Conservation (phyloP, 1,139 yeast species). For the Scheffersomyces quercinus region DNA sequence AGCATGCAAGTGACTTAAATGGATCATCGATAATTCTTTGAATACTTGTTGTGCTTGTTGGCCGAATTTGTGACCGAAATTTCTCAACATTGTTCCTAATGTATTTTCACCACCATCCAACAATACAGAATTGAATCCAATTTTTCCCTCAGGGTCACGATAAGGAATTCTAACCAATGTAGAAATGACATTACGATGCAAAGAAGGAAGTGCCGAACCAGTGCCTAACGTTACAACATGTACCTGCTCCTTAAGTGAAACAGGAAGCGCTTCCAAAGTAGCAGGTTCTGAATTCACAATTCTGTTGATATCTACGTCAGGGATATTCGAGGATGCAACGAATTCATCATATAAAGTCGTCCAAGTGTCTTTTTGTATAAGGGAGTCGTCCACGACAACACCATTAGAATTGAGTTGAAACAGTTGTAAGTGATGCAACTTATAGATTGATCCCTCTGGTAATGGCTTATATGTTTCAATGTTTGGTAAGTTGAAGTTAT, state of each 20-base stretch:
- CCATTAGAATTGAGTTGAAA: constrained; percentile 27
- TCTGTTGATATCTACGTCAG: constrained; percentile 15
- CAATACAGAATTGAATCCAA: constrained; percentile 47
- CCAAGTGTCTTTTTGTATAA: constrained; percentile 34
- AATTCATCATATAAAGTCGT: constrained; percentile 42
- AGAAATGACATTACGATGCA: constrained; percentile 80
- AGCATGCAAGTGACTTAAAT: constrained; percentile 90
- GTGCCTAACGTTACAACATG: constrained; percentile 86
- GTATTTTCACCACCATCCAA: constrained; percentile 97
- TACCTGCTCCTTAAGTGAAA: constrained; percentile 49
- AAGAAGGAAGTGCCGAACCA: constrained; percentile 89
- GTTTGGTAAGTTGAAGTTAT: constrained; percentile 53
- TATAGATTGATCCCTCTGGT: constrained; percentile 11
- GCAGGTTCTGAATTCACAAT: constrained; percentile 21
- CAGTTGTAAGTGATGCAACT: constrained; percentile 36
- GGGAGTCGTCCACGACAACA: constrained; percentile 20
- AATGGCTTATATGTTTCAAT: constrained; percentile 22
- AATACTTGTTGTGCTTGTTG: constrained; percentile 40
- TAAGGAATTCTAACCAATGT: constrained; percentile 72
- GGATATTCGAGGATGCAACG: constrained; percentile 30
- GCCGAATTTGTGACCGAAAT: constrained; percentile 44
- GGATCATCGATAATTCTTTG: constrained; percentile 62
- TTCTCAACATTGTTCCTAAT: constrained; percentile 66
- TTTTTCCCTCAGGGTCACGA: constrained; percentile 20
- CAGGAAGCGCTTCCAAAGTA: constrained; percentile 15